These are phyloP conservation scores for Trifolium repens DNA, from an alignment of 306 rosid genomes.

Conservation along the genomic window DNA sequence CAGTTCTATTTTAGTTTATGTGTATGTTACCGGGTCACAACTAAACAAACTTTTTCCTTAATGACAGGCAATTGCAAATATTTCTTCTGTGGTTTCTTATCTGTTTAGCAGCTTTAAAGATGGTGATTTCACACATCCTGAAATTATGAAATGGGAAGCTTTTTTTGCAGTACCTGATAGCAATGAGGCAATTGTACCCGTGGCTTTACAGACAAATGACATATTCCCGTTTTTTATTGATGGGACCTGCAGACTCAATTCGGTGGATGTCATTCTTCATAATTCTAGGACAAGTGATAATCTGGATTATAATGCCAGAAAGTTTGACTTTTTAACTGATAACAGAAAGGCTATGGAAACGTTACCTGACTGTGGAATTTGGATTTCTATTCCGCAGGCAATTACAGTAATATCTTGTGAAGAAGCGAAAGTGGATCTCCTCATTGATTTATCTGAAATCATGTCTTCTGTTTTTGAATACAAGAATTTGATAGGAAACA, in stretches of 20 bases:
- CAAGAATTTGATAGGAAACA: slow-evolving; percentile 51
- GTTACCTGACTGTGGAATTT: slow-evolving; percentile 73
- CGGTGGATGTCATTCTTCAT: slow-evolving; percentile 68
- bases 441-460: slow-evolving; percentile 57
- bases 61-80: slow-evolving; percentile 65
- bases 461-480: slow-evolving; percentile 56
- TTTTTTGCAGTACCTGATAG: slow-evolving; percentile 47
- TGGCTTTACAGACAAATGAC: slow-evolving; percentile 45
- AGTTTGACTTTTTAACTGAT: slow-evolving; percentile 43
- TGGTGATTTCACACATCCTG: slow-evolving; percentile 42
- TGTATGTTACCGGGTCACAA: slow-evolving; percentile 38
- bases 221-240: slow-evolving; percentile 47
- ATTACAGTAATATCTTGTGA: slow-evolving; percentile 57
- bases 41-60: slow-evolving; percentile 43
- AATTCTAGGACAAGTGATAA: slow-evolving; percentile 58
- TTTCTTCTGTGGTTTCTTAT: slow-evolving; percentile 56
- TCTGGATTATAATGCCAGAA: slow-evolving; percentile 41
- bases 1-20: slow-evolving; percentile 30
- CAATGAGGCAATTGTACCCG: slow-evolving; percentile 39
- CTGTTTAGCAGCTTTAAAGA: slow-evolving; percentile 47
- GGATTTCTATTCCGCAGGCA: slow-evolving; percentile 66
- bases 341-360: slow-evolving; percentile 51
- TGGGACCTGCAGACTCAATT: slow-evolving; percentile 57
- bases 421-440: slow-evolving; percentile 63
- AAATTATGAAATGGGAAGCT: slow-evolving; percentile 53